Base-by-base conservation (phyloP, 2,329 filamentous ascomycete species). In the Metarhizium robertsii region DNA sequence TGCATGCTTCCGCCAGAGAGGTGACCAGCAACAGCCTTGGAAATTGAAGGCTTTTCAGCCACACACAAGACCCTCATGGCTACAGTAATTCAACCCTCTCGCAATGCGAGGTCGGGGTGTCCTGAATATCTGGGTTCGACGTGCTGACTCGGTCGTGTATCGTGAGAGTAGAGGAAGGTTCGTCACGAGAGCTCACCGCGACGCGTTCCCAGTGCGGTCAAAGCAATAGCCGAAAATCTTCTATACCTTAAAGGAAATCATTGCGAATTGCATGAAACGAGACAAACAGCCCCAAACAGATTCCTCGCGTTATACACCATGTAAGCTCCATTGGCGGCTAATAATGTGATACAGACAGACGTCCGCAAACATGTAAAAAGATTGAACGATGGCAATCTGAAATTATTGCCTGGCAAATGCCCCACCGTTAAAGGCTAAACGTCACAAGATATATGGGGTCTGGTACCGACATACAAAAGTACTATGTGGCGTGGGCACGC, bases 1-100 rank as follows among this genome's bases (percentile, higher is more conserved):
- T 83, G 80, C 57, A 85, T 78, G 18, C 75, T 75, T 50, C 90
- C 89, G 52, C 94, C 92, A 36, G 88, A 88, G 32, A 99, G 80
- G 75, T 97, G 92, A 56, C 85, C 83, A 43, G 94, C 90, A 52
- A 99, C 92, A 42, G 92, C 91, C 72, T 94, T 96, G 56, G 94
- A 90, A 60, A 99, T 96, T 46, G 92, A 95, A 40, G 91, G 91
- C 79, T 99, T 81, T 62, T 81, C 79, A 46, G 79, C 79, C 63
- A 81, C 79, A 60, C 79, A 81, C 13, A 81, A 68, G 43, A 81
- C 73, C 64, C 69, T 79, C 72, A 81, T 81, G 40, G 25, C 14
- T 48, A 25, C 45, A 48, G 11, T 20, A n/a, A 11, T 20, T 8
- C n/a, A 20, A 20, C n/a, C n/a, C 25, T 29, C 11, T 3, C 30